These are phyloP conservation scores for Penicillium maclennaniae DNA, from an alignment of 495 filamentous ascomycete genomes.

Conservation along the genomic window DNA sequence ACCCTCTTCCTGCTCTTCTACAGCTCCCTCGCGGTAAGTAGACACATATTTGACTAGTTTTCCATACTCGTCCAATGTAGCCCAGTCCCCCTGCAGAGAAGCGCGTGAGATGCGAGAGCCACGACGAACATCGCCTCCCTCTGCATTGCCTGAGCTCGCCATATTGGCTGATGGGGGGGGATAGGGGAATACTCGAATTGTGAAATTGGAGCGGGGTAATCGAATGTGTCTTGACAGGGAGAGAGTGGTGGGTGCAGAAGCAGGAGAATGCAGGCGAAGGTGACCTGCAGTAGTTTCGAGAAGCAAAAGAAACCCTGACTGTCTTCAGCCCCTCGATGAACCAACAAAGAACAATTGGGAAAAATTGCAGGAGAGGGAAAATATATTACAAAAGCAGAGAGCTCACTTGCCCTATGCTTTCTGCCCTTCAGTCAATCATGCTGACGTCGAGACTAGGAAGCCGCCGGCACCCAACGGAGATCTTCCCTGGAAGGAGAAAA, in stretches of 20 bases:
- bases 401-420: not conserved
- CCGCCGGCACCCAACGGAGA: slow-evolving; percentile 1
- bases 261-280: not conserved
- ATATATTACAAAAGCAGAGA: not conserved
- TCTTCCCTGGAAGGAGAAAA: not conserved
- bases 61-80: slow-evolving; percentile 48
- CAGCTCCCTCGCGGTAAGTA: slow-evolving; percentile 52
- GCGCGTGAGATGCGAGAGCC: slow-evolving; percentile 37
- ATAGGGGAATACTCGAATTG: not conserved
- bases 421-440: slow-evolving; percentile 26
- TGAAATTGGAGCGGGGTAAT: not conserved
- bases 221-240: not conserved
- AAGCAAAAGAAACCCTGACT: not conserved
- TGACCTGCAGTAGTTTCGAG: not conserved
- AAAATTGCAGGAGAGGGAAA: not conserved
- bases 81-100: slow-evolving; percentile 36
- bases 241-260: not conserved
- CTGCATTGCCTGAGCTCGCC: slow-evolving; percentile 15
- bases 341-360: not conserved
- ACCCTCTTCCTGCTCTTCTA: slow-evolving; percentile 21
- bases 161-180: slow-evolving; percentile 4
- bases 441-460: slow-evolving; percentile 35
- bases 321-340: not conserved
- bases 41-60: slow-evolving; percentile 62
- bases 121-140: slow-evolving; percentile 18